Conservation (phyloP, 1,284 basidiomycete species). For the Apiotrichum akiyoshidainum region DNA sequence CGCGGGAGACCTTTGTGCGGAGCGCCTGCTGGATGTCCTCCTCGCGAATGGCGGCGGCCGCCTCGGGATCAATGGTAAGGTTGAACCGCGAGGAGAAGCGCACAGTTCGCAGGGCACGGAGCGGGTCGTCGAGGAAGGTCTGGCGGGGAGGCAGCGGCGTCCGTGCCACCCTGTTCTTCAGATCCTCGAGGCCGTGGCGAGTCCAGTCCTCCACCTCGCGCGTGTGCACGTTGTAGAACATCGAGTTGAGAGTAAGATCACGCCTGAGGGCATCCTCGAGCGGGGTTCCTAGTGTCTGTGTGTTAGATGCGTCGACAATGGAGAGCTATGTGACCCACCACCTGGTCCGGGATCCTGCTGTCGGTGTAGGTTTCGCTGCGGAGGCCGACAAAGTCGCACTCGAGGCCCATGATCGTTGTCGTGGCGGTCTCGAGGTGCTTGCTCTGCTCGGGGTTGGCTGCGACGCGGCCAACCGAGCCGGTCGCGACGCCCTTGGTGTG, state of each 20-base stretch:
- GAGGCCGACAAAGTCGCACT: constrained; percentile 93
- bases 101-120: constrained; percentile 84
- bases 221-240: constrained; percentile 95
- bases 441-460: constrained; percentile 92
- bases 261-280: constrained; percentile 84
- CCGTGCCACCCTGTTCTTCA: constrained; percentile 74
- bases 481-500: constrained; percentile 57
- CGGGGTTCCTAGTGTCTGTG: constrained; percentile 87
- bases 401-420: constrained; percentile 75
- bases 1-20: constrained; percentile 74
- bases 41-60: constrained; percentile 65
- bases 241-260: constrained; percentile 91
- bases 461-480: constrained; percentile 71
- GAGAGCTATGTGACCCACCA: constrained; percentile 57
- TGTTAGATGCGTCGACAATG: neutral
- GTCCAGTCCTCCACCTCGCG: constrained; percentile 87
- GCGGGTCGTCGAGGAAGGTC: constrained; percentile 92
- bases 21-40: constrained; percentile 71
- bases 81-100: constrained; percentile 88
- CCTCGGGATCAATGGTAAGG: constrained; percentile 72
- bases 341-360: constrained; percentile 82
- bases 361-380: constrained; percentile 87
- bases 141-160: constrained; percentile 82
- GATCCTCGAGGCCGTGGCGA: constrained; percentile 76
- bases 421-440: constrained; percentile 97